A percentile compares a stretch with the other conserved stretches of the same genome.
phyloP scores from a whole-genome alignment of 768 basidiomycete genomes.

The Lactarius tabidus region DNA sequence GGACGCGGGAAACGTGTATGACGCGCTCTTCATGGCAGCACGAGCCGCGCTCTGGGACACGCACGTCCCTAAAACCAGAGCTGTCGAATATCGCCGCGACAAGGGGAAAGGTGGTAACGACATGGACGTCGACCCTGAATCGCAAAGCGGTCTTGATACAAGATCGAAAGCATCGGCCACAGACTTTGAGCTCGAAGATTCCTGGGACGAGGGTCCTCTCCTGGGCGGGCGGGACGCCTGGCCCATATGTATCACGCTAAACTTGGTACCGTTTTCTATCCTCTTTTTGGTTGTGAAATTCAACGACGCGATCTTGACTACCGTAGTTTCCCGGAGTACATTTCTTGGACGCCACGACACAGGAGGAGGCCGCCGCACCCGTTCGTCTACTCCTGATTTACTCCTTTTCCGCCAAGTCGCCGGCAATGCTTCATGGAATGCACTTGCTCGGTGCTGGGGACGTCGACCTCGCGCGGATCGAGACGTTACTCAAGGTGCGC shows the following conservation, averaged over 20 bases:
- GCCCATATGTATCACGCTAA: constrained; percentile 77
- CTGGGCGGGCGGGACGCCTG: constrained; percentile 59
- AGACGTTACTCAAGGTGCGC: constrained; percentile 51
- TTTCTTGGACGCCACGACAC: constrained; percentile 68
- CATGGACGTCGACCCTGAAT: constrained; percentile 55
- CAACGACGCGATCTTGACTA: neutral
- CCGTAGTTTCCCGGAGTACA: constrained; percentile 52
- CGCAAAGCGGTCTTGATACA: constrained; percentile 54
- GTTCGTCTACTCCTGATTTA: constrained; percentile 59
- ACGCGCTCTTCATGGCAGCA: constrained; percentile 75
- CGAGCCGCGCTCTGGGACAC: constrained; percentile 80
- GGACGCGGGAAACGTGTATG: constrained; percentile 71
- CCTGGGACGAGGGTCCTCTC: constrained; percentile 79
- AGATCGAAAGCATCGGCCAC: constrained; percentile 47
- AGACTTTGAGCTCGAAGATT: constrained; percentile 85
- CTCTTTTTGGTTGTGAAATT: neutral
- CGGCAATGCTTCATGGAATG: constrained; percentile 54
- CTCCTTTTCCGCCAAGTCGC: constrained; percentile 45
- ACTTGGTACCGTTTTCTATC: constrained; percentile 51
- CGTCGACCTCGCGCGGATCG: constrained; percentile 45
- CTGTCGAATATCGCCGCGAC: constrained; percentile 60
- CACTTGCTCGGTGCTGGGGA: constrained; percentile 63
- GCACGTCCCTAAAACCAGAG: constrained; percentile 68
- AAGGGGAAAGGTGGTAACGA: constrained; percentile 36
- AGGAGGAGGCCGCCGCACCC: constrained; percentile 68